Evolutionary conservation across 371 early-diverging fungal species (phyloP).

Genomic region (Amoeboradix gromovi): DNA sequence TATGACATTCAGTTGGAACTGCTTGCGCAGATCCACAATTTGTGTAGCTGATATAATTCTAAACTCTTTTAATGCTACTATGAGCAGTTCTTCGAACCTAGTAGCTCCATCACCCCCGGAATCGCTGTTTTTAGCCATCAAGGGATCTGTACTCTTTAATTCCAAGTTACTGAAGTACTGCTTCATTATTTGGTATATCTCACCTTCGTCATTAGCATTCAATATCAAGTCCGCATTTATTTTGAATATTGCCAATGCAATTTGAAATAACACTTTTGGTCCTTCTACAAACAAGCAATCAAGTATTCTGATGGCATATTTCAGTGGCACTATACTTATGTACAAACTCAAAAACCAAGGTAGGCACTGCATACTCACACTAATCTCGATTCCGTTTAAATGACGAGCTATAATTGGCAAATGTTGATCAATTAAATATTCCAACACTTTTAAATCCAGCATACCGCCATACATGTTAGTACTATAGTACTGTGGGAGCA

Average conservation of each 20-base stretch:
- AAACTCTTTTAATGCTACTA: slow-evolving; percentile 72
- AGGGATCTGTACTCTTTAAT: no score
- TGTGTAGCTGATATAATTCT: slow-evolving; percentile 38
- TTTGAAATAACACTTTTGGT: slow-evolving; percentile 30
- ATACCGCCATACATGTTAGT: slow-evolving; percentile 88
- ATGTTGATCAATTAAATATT: slow-evolving; percentile 25
- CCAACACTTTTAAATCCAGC: slow-evolving; percentile 75
- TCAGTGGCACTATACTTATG: slow-evolving; percentile 66
- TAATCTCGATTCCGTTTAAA: slow-evolving; percentile 53
- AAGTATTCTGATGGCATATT: slow-evolving; percentile 53
- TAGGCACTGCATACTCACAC: slow-evolving; percentile 68
- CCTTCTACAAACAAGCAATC: slow-evolving; percentile 40
- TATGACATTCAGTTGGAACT: slow-evolving; percentile 72
- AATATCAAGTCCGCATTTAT: slow-evolving; percentile 17
- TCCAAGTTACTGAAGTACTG: slow-evolving; percentile 36
- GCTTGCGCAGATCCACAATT: slow-evolving; percentile 48
- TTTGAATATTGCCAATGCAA: slow-evolving; percentile 25
- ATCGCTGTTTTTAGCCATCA: no score
- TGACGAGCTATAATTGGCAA: slow-evolving; percentile 33
- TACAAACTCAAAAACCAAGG: slow-evolving; percentile 86
- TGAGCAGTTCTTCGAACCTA: slow-evolving; percentile 63
- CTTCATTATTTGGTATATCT: slow-evolving; percentile 47
- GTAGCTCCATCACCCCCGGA: slow-evolving; percentile 25
- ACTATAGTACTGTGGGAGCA: slow-evolving; percentile 74
- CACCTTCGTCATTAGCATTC: slow-evolving; percentile 32